Conservation (phyloP, 2,329 filamentous ascomycete species). For the Botrytis deweyae region DNA sequence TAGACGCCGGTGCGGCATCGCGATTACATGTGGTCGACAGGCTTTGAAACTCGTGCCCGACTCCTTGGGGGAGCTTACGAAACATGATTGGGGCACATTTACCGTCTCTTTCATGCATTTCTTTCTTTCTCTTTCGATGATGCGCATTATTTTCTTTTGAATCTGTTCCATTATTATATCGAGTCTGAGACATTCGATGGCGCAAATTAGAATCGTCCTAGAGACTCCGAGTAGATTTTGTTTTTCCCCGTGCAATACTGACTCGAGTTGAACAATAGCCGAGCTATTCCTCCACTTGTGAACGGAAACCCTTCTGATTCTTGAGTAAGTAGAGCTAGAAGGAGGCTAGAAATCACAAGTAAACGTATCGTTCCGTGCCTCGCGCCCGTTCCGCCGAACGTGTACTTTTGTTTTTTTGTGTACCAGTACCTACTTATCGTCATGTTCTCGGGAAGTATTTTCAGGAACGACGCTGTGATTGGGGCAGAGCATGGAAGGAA, state of each 20-base stretch:
- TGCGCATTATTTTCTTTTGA: neutral
- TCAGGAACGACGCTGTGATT: neutral
- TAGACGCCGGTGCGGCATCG: neutral
- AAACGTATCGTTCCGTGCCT: neutral
- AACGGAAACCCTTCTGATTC: neutral
- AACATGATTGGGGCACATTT: neutral
- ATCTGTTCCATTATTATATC: neutral
- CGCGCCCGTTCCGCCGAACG: constrained; percentile 4
- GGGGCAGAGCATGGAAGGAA: neutral
- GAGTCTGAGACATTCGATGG: constrained; percentile 4
- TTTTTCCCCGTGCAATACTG: neutral
- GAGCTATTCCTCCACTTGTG: neutral
- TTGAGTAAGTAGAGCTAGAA: neutral
- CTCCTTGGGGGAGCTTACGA: neutral
- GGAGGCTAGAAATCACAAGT: neutral
- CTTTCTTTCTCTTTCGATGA: neutral
- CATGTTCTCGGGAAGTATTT: neutral
- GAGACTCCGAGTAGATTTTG: neutral
- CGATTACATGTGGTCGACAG: neutral
- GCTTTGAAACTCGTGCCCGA: neutral
- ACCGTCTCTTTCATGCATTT: neutral
- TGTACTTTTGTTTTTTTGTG: neutral
- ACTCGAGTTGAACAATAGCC: constrained; percentile 1
- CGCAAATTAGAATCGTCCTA: neutral
- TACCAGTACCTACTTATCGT: constrained; percentile 1